Percentiles rank a stretch among this genome's conserved stretches.
Evolutionary conservation across 1,284 basidiomycete species (phyloP).

Genomic region (Microbotryomycetes sp.): DNA sequence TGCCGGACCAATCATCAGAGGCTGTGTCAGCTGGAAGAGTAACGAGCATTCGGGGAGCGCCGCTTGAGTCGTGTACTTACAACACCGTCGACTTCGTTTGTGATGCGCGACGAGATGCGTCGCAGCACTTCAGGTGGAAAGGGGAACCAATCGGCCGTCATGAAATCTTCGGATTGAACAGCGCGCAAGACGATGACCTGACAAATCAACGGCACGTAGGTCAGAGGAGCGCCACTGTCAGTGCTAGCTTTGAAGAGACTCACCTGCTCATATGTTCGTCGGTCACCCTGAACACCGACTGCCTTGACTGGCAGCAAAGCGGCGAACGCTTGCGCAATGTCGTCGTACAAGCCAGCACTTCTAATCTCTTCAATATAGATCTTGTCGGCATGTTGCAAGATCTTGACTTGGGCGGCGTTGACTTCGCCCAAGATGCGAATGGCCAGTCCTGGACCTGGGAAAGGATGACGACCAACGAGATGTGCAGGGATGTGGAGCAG

Average conservation of each 20-base stretch:
- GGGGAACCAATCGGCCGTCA: slow-evolving; percentile 93
- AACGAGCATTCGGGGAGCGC: not conserved
- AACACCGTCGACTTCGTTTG: slow-evolving; percentile 75
- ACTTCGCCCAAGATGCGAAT: slow-evolving; percentile 97
- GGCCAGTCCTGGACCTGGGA: slow-evolving; percentile 97
- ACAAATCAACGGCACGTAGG: not conserved
- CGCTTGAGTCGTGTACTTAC: slow-evolving; percentile 1
- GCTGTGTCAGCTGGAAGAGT: not conserved
- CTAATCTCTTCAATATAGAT: slow-evolving; percentile 99
- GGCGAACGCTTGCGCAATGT: slow-evolving; percentile 95
- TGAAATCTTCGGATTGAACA: slow-evolving; percentile 90
- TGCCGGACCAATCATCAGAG: not conserved
- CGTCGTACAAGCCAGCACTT: slow-evolving; percentile 81
- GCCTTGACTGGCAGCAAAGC: slow-evolving; percentile 94
- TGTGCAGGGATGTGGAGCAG: slow-evolving; percentile 86
- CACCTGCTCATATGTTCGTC: slow-evolving; percentile 94
- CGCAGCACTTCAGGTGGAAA: slow-evolving; percentile 90
- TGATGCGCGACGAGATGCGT: slow-evolving; percentile 92
- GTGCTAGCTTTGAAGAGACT: slow-evolving; percentile 3
- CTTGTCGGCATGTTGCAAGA: slow-evolving; percentile 88
- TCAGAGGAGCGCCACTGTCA: no score
- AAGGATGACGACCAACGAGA: slow-evolving; percentile 95
- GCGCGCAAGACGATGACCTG: slow-evolving; percentile 83
- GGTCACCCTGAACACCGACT: slow-evolving; percentile 96
- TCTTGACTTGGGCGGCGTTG: slow-evolving; percentile 83